These are phyloP conservation scores for Kodamaea arcana DNA, from an alignment of 1,139 yeast species.

Conservation along the genomic window DNA sequence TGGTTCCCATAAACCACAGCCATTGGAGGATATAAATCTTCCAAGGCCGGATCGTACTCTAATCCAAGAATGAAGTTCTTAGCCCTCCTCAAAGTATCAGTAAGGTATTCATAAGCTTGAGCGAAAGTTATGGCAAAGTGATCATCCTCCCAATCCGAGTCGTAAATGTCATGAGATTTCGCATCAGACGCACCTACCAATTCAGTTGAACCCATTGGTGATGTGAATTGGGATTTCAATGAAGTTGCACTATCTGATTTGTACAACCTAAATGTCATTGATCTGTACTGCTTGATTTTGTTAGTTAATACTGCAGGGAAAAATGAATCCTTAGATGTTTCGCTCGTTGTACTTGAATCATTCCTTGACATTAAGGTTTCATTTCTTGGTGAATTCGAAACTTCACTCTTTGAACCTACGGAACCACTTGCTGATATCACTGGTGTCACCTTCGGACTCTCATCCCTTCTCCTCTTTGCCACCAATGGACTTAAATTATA, in stretches of 20 bases:
- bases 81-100: constrained; percentile 57
- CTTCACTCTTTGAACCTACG: neutral
- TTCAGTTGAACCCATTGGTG: neutral
- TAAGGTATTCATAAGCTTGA: constrained; percentile 62
- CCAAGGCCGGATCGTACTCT: constrained; percentile 44
- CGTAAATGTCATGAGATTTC: neutral
- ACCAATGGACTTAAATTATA: constrained; percentile 76
- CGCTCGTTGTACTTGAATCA: neutral
- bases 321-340: neutral
- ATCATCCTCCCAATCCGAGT: constrained; percentile 9
- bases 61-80: constrained; percentile 57
- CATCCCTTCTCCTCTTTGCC: constrained; percentile 33
- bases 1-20: constrained; percentile 75
- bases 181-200: neutral
- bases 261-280: constrained; percentile 14
- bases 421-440: neutral
- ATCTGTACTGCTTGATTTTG: constrained; percentile 19
- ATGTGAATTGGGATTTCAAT: neutral
- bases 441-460: neutral
- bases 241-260: constrained; percentile 2
- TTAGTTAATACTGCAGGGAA: constrained; percentile 14
- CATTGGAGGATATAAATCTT: constrained; percentile 68
- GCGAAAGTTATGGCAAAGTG: constrained; percentile 39
- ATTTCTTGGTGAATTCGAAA: neutral
- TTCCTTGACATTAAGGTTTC: neutral